Base-by-base conservation (phyloP, 768 basidiomycete species). In the Hygrophoropsis aurantiaca region DNA sequence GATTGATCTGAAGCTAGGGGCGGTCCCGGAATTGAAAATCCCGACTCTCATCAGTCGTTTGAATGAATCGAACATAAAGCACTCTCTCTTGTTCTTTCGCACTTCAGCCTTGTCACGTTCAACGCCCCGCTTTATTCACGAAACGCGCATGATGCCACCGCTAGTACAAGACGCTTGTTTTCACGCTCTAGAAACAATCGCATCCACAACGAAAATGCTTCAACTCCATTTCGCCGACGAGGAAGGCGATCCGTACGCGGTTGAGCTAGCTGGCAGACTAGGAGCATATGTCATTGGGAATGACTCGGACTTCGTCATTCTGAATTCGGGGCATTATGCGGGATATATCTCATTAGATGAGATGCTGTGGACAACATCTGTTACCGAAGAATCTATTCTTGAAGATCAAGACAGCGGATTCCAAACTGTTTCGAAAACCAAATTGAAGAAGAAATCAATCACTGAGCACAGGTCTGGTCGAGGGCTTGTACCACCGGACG, bases 201-300 rank as follows among this genome's bases (percentile, higher is more conserved):
- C 66, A 42, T 53, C 65, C n/a, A 50, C 54, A 11, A 67, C 62
- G 2, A 54, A 68, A 16, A 54, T 56, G 5, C 58, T 89, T 16
- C 69, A 81, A 33, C 55, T 90, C 6, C 80, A 85, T 61, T 84
- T 84, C 51, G 88, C 89, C 5, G 88, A 91, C 54, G 84, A 84
- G 64, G 90, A 92, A 62, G 87, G 80, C 9, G 90, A 91, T 62
- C 86, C 87, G 3, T 90, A 81, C 55, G 82, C 85, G n/a, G 89
- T 92, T 5, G 89, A 89, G 55, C 73, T 93, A 7, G 90, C 90
- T 9, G 89, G 81, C 11, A 75, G 79, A 40, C 65, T 90, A 10
- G 74, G 77, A 8, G 90, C 80, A 26, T 92, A 85, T 54, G 87
- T 93, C 38, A 74, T 82, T 0, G 87, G 85, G 19, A 82, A 75